Base-by-base conservation (phyloP, 768 basidiomycete species). In the Ramaria sp. region DNA sequence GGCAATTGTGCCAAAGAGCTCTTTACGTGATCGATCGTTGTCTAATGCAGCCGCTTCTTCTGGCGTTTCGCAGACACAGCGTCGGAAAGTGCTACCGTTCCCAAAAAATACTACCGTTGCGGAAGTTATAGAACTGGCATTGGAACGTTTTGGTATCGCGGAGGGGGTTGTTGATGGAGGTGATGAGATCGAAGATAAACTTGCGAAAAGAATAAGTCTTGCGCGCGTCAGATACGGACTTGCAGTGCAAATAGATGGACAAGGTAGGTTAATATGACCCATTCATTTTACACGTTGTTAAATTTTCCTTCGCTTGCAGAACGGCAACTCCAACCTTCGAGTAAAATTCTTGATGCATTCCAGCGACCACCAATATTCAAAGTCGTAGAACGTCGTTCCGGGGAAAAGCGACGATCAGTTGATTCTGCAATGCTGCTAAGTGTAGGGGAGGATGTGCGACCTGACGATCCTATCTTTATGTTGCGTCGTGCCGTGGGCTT, bases 151-250 rank as follows among this genome's bases (percentile, higher is more conserved):
- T 63, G 96, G 96, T 2, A 96, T 99, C 54, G 72, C 79, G 34
- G 95, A 96, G 37, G 96, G 94, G n/a, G 92, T 99, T 1, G 95
- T 98, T 2, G 94, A 97, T 66, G 96, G 96, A 1, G 96, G 96
- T 1, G 96, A 99, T 66, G 95, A 97, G 63, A 79, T 99, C 1
- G 96, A 99, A 67, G 95, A 97, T 65, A 93, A 95, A 65, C 72
- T 83, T 32, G 74, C 78, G 6, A 91, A 92, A 69, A 73, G 93
- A 56, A 75, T 84, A 59, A 95, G 90, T 64, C 73, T 78, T 6
- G 67, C 78, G 8, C 76, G 88, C 55, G 88, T 97, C 34, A 76
- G 91, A 52, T 98, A 98, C 65, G 79, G 79, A n/a, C 70, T 99
- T 52, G 73, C 76, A 10, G 77, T 83, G 22, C 71, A 77, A 59